Percentiles rank a stretch among this genome's conserved stretches.
Evolutionary conservation across 352 stramenopile species (phyloP).

Genomic region (Globisporangium takayamanum): DNA sequence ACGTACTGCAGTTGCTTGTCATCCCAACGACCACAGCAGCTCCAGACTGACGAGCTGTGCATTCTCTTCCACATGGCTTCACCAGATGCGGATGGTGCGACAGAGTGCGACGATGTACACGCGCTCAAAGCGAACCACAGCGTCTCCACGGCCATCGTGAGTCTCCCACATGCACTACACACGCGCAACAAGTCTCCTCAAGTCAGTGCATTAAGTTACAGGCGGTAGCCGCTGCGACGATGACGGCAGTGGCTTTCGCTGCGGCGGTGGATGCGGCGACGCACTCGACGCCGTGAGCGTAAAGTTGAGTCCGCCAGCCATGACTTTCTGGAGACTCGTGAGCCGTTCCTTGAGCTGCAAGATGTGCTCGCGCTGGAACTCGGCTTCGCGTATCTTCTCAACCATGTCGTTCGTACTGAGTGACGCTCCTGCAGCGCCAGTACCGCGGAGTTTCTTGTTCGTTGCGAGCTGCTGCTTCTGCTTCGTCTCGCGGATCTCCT

Average conservation of each 20-base stretch:
- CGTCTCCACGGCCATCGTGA: slow-evolving; percentile 1
- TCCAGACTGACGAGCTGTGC: background rate
- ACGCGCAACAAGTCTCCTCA: background rate
- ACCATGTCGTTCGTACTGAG: slow-evolving; percentile 14
- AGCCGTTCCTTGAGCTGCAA: slow-evolving; percentile 62
- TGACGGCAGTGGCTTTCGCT: slow-evolving; percentile 10
- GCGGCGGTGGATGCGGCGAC: slow-evolving; percentile 2
- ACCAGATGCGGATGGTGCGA: slow-evolving; percentile 65
- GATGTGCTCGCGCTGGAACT: slow-evolving; percentile 71
- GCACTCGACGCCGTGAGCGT: slow-evolving; percentile 33
- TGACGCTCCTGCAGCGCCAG: slow-evolving; percentile 1
- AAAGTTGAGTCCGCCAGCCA: slow-evolving; percentile 53
- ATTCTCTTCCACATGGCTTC: background rate
- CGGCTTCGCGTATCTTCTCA: slow-evolving; percentile 56
- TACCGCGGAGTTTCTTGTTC: slow-evolving; percentile 4
- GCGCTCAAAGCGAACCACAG: slow-evolving; percentile 41
- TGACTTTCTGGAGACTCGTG: slow-evolving; percentile 51
- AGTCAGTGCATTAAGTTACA: slow-evolving; percentile 26
- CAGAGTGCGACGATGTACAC: slow-evolving; percentile 83
- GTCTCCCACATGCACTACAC: background rate
- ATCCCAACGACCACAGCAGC: background rate
- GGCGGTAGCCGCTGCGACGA: slow-evolving; percentile 50
- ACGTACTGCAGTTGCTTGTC: slow-evolving; percentile 8
- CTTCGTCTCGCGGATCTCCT: slow-evolving; percentile 50
- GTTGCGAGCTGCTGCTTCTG: slow-evolving; percentile 22